Conservation (phyloP, 1,139 yeast species). For the Sugiyamaella paludigena region DNA sequence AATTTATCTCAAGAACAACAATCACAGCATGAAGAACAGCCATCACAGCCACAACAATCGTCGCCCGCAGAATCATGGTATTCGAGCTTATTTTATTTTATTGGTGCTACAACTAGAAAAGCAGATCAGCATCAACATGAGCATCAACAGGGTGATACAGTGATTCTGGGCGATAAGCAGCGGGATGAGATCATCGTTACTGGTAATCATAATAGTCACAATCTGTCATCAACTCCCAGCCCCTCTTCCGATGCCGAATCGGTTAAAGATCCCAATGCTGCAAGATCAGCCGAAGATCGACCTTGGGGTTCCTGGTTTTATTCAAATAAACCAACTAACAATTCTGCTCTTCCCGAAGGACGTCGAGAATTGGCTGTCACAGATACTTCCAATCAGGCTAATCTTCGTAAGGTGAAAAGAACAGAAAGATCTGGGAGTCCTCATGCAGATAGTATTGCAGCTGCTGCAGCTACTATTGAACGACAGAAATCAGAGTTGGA, state of each 20-base stretch:
- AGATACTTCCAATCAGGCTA: conserved; percentile 39
- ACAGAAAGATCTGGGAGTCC: conserved; percentile 8
- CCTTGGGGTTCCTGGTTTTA: conserved; percentile 40
- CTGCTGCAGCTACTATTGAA: neutral
- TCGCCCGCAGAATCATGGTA: conserved; percentile 9
- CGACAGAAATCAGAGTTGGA: neutral
- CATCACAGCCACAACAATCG: neutral
- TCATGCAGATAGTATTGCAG: neutral
- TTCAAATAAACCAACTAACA: conserved; percentile 1
- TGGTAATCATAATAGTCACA: too few relatives aligned
- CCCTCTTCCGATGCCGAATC: conserved; percentile 7
- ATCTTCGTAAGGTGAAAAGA: conserved; percentile 32
- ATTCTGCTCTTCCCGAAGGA: conserved; percentile 3
- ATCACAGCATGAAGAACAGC: neutral
- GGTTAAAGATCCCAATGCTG: conserved; percentile 7
- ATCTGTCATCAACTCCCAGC: conserved; percentile 5
- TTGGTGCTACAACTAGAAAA: conserved; percentile 1
- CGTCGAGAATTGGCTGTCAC: conserved; percentile 40
- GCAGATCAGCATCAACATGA: neutral
- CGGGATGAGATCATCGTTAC: neutral
- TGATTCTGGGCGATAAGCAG: neutral
- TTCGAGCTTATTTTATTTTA: conserved; percentile 2
- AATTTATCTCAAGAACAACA: too few relatives aligned
- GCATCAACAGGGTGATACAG: neutral
- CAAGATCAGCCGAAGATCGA: conserved; percentile 16